Percentiles rank a stretch among this genome's conserved stretches.
These are phyloP conservation scores for Penicillium frequentans DNA, from an alignment of 2,329 filamentous ascomycete genomes.

Conservation along the genomic window DNA sequence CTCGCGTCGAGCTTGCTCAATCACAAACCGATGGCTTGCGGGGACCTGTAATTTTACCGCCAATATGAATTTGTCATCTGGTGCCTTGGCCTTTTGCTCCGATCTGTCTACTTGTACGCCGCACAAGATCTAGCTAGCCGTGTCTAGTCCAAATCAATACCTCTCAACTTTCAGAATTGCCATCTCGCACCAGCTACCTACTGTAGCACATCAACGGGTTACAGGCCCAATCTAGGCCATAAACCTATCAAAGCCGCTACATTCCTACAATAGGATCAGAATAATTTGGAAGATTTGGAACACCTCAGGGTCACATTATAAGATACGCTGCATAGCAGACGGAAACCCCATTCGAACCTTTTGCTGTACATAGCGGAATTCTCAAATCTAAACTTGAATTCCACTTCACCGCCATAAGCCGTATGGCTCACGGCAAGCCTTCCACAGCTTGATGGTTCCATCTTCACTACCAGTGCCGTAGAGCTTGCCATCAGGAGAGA, in stretches of 20 bases:
- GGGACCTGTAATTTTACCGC: conserved; percentile 17
- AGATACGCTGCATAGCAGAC: neutral
- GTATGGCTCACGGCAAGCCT: conserved; percentile 64
- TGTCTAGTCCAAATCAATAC: neutral
- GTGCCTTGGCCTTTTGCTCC: neutral
- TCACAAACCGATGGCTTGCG: neutral
- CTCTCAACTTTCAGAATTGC: neutral
- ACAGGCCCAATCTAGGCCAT: neutral
- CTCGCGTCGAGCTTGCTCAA: neutral
- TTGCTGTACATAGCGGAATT: neutral
- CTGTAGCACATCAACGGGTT: neutral
- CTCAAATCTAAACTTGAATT: neutral
- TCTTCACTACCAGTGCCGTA: conserved; percentile 97
- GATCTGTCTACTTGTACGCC: neutral
- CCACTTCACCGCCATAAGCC: conserved; percentile 59
- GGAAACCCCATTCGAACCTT: neutral
- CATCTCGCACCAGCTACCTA: neutral
- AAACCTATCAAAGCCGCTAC: neutral
- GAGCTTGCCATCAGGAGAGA: conserved; percentile 91
- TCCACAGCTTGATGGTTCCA: conserved; percentile 92
- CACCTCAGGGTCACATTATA: neutral
- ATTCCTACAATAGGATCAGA: neutral
- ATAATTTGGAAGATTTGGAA: neutral
- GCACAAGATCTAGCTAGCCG: neutral
- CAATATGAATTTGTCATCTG: conserved; percentile 19